Base-by-base conservation (phyloP, 2,329 filamentous ascomycete species). In the Plectosphaerella cucumerina region DNA sequence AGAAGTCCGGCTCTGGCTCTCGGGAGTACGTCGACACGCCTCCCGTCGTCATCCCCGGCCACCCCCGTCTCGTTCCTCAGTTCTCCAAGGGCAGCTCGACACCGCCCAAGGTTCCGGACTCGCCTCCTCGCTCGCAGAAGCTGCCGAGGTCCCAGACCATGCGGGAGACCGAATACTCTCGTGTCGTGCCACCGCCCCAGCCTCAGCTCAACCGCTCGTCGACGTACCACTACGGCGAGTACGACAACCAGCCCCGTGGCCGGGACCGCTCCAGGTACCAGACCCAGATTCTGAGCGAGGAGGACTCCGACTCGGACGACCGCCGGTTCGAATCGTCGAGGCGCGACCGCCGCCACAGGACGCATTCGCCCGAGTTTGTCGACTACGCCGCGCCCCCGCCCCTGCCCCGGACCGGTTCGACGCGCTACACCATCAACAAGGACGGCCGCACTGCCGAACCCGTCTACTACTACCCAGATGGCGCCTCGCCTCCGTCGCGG, bases 181-280 rank as follows among this genome's bases (percentile, higher is more conserved):
- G 52, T 23, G 65, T 67, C 12, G 59, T 64, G 9, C 54, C 61
- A 1, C 66, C 67, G 3, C 53, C 50, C 5, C 46, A 39, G 4
- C 14, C 52, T 12, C 22, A 41, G n/a, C 56, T 68, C 4, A 37
- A 59, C 10, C 61, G 70, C 37, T 53, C 70, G 3, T 58, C 70
- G 46, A 73, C 70, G 0, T 72, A 62, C 47, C 61, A 60, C 35
- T 62, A 62, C 43, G 63, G 65, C 2, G 20, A 52, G 3, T 37
- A 47, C 15, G 33, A 37, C 12, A 17, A 15, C 14, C 33, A 65
- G 10, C 54, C 60, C 6, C 69, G 69, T 5, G 70, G 70, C 8
- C 70, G 70, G 22, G 60, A 60, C 26, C 69, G 70, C 15, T 70
- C 68, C 11, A 66, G 65, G 43, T 56, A 65, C 57, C 65, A 71